Conservation (phyloP, 768 basidiomycete species). For the Lentinula guzmanii region DNA sequence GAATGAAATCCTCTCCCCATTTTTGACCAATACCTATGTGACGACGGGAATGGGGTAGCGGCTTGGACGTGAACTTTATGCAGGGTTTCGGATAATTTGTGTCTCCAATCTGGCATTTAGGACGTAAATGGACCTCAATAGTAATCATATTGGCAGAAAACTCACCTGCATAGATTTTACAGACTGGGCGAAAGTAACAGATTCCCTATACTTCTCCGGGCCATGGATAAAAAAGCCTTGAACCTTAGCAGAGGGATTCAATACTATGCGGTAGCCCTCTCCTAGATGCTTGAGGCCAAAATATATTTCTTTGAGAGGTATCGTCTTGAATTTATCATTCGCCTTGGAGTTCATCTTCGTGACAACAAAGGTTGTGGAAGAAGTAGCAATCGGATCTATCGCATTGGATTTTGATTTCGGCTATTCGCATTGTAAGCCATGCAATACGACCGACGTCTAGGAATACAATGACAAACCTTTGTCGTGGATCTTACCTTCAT, state of each 20-base stretch:
- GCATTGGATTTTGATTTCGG: neutral
- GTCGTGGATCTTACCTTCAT: neutral
- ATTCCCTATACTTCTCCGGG: neutral
- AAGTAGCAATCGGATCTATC: neutral
- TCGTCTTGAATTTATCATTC: neutral
- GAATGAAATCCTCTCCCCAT: neutral
- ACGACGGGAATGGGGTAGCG: neutral
- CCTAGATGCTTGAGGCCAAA: slow-evolving; percentile 15
- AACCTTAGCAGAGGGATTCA: neutral
- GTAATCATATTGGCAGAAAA: neutral
- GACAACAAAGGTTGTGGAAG: neutral
- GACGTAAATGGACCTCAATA: neutral
- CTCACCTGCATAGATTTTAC: neutral
- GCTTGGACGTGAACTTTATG: neutral
- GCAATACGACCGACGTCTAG: too few relatives aligned
- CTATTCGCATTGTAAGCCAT: neutral
- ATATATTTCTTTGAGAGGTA: slow-evolving; percentile 20
- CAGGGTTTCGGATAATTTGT: neutral
- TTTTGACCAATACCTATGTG: neutral
- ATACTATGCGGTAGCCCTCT: slow-evolving; percentile 7
- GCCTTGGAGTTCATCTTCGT: neutral
- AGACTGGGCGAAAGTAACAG: neutral
- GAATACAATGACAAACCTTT: neutral
- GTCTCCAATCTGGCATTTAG: neutral
- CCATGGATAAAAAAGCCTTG: neutral